Evolutionary conservation across 305 asterid species (phyloP), one percentile per base, ranked within the genome.

Genomic region (Salvia sclarea): DNA sequence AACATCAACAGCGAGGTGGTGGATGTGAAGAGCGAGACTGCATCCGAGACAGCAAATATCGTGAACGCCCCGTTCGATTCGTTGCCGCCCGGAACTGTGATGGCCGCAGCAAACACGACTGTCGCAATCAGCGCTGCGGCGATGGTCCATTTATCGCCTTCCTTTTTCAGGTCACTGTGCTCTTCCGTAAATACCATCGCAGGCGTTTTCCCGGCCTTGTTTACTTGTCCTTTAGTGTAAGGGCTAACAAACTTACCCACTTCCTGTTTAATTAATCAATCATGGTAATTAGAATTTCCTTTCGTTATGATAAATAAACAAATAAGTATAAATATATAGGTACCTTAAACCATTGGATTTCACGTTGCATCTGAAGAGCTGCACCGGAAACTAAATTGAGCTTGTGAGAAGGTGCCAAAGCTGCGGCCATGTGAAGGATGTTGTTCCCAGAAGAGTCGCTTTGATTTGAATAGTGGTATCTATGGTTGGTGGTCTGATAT

Each of bases 301-400:
- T 31, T 8, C 37, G 0, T 31, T 5, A 4, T 31, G 4, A 31
- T 31, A 31, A 5, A 31, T 31, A 31, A 5, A 8, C 37, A 2
- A 4, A 31, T 31, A 31, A 31, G 7, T 31, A 31, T 31, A 8
- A 40, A 40, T 14, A 44, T 30, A n/a, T n/a, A n/a, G n/a, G n/a
- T 60, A 70, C 76, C 71, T 72, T 64, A 17, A 30, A 72, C 71
- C 76, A 72, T 12, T 73, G 69, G 2, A 75, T 0, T 18, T 75
- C 79, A 5, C 71, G 75, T 24, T 68, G 79, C 79, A 74, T 68
- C 13, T 74, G 79, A 3, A 75, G 66, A 24, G 79, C 79, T 7
- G 79, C 75, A 9, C 79, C 79, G 2, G 75, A 55, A 17, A 75
- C 74, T 7, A 60, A 28, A 69, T 56, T 68, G 40, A 75, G 79